Evolutionary conservation across 2,329 filamentous ascomycete species (phyloP), one percentile per base, ranked within the genome.

Genomic region (Basipetospora sp.): DNA sequence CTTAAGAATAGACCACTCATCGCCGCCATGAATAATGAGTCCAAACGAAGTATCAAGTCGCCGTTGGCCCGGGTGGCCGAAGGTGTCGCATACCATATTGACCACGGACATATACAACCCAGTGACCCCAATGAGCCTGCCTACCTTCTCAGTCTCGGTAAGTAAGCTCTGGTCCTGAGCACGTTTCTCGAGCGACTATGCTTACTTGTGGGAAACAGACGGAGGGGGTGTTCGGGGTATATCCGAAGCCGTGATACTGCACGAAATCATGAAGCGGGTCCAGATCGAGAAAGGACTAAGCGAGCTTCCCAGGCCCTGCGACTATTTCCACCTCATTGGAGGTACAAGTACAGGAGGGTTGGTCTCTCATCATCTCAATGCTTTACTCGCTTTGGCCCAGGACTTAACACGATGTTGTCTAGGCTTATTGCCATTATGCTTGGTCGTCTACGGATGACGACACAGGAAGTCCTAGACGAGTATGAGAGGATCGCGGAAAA

Each of bases 351-450:
- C 51, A 2, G 49, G 51, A 29, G 48, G 49, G 48, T 49, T 37
- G 15, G 40, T 20, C n/a, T 11, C 15, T 19, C 26, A 17, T 8
- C n/a, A 13, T 16, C 15, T 28, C n/a, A n/a, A n/a, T n/a, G n/a
- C n/a, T n/a, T n/a, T 33, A 19, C 14, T 10, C 8, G n/a, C 19
- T 5, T n/a, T n/a, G n/a, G n/a, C n/a, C n/a, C n/a, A n/a, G 41
- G 38, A 15, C 33, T 15, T 15, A 25, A 39, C n/a, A n/a, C n/a
- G n/a, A n/a, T n/a, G n/a, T n/a, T n/a, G n/a, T n/a, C n/a, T n/a
- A 65, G 63, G 0, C 48, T 67, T 8, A 60, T 67, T 8, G 62
- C 64, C 3, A 57, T 68, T 25, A 61, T 69, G 54, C 53, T 67
- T 4, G 62, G 63, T 2, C 55, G 60, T 3, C 48, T 69, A 1